phyloP scores from a whole-genome alignment of 2,329 filamentous ascomycete species.

The Nemania bipapillata region DNA sequence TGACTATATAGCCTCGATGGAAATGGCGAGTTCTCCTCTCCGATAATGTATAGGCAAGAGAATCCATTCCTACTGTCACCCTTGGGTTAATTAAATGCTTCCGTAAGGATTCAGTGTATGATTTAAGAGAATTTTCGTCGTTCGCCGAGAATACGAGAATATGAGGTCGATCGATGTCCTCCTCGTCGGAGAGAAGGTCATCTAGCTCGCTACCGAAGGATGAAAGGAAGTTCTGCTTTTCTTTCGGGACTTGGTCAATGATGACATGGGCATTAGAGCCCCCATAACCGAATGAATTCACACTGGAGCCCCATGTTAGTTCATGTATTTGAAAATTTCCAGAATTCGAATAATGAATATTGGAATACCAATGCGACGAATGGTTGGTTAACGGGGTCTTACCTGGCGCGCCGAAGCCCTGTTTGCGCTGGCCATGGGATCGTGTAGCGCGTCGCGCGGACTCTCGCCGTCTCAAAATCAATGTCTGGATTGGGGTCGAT shows the following conservation, averaged over 20 bases:
- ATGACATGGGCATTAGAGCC: conserved; percentile 52
- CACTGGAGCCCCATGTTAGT: conserved; percentile 45
- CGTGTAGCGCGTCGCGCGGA: no score
- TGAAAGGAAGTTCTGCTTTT: no score
- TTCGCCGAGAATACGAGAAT: conserved; percentile 46
- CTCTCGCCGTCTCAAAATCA: no score
- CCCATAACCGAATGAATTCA: conserved; percentile 54
- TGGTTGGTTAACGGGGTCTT: conserved; percentile 44
- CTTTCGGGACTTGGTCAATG: conserved; percentile 37
- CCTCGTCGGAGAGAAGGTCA: no score
- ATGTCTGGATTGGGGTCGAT: conserved; percentile 36
- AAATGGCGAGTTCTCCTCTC: conserved; percentile 40
- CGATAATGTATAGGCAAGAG: conserved; percentile 48
- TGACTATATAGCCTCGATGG: conserved; percentile 44
- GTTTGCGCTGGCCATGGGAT: no score
- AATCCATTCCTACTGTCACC: conserved; percentile 41
- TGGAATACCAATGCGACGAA: no score
- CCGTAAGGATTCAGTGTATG: conserved; percentile 38
- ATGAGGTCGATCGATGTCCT: no score
- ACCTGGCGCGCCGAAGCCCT: no score
- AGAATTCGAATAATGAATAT: no score
- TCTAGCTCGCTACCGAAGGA: no score
- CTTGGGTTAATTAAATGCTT: conserved; percentile 46
- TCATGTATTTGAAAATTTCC: no score
- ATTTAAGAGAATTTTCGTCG: no score